Percentiles rank a stretch among this genome's conserved stretches.
These are phyloP conservation scores for Grigorovia transvaalensis DNA, from an alignment of 805 yeast species.

Conservation along the genomic window DNA sequence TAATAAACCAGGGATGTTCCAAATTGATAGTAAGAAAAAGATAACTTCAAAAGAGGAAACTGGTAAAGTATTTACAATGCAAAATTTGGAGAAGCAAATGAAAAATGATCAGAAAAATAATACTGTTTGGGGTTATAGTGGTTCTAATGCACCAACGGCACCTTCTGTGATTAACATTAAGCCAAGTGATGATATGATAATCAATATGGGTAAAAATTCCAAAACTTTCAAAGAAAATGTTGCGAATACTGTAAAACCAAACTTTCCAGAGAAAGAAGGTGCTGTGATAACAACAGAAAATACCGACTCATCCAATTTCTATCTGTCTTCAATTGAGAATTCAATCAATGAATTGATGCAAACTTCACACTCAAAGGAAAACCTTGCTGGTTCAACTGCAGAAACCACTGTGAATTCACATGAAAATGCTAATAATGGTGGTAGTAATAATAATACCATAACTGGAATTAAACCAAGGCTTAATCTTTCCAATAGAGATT, in stretches of 20 bases:
- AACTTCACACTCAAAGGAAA: not conserved
- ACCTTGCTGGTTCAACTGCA: not conserved
- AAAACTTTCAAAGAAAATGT: not conserved
- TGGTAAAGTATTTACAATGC: conserved; percentile 12
- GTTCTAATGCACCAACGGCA: conserved; percentile 26
- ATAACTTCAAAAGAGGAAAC: not conserved
- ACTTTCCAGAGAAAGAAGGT: not conserved
- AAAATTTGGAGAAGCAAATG: conserved; percentile 3
- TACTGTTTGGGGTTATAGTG: conserved; percentile 22
- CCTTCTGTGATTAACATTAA: conserved; percentile 19
- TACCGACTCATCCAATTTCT: not conserved
- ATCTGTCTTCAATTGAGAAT: conserved; percentile 2
- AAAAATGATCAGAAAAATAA: not conserved
- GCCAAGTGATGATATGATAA: conserved; percentile 12
- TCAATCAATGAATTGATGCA: conserved; percentile 4
- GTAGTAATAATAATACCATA: not conserved
- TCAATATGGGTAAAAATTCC: not conserved
- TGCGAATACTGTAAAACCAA: not conserved
- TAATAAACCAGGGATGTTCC: not conserved
- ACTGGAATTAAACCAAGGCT: not conserved
- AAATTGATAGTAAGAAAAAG: not conserved
- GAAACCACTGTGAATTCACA: not conserved
- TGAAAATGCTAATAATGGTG: too few relatives aligned
- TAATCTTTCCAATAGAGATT: not conserved
- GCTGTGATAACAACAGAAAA: not conserved